Base-by-base conservation (phyloP, 768 basidiomycete species). In the Boletus reticulatus region DNA sequence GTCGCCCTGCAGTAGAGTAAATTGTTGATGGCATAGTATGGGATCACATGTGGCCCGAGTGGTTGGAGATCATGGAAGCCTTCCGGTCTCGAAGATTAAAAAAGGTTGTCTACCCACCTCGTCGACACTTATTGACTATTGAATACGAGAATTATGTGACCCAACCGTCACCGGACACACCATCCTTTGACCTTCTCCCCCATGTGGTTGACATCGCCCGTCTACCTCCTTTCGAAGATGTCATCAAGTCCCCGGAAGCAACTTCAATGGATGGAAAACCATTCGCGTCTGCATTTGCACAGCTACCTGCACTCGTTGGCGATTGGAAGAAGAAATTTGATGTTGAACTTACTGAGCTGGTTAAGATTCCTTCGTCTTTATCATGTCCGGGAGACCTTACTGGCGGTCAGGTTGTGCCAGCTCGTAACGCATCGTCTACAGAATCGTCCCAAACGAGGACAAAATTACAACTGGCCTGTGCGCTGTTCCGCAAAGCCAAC, bases 141-240 rank as follows among this genome's bases (percentile, higher is more conserved):
- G 52, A 51, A 48, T 66, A 66, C 36, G 13, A n/a, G 29, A 47
- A n/a, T 43, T 65, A 57, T 13, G 43, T 61, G 38, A 56, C 29
- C 13, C 12, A 19, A 14, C 46, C 58, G 19, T 44, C 51, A 19
- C 46, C 42, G 5, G 50, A 53, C 41, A 20, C 50, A 10, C 57
- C 41, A 16, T 27, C 22, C 8, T 34, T 49, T 17, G 52, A 49
- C 20, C 38, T 63, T 12, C 54, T 64, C 8, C 64, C 64, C 11
- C 61, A 63, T 24, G 51, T 55, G 16, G 53, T 20, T 11, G 58
- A 65, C 34, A 19, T 63, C 37, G 10, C 39, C 22, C 45, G 45
- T 2, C 46, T 63, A n/a, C 38, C 65, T 36, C 43, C 38, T 6
- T 66, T 65, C 20, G 46, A 13, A 37, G 48, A 52, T 6, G 22